Evolutionary conservation across 2,329 filamentous ascomycete species (phyloP).

Genomic region (Aspergillus arachidicola): DNA sequence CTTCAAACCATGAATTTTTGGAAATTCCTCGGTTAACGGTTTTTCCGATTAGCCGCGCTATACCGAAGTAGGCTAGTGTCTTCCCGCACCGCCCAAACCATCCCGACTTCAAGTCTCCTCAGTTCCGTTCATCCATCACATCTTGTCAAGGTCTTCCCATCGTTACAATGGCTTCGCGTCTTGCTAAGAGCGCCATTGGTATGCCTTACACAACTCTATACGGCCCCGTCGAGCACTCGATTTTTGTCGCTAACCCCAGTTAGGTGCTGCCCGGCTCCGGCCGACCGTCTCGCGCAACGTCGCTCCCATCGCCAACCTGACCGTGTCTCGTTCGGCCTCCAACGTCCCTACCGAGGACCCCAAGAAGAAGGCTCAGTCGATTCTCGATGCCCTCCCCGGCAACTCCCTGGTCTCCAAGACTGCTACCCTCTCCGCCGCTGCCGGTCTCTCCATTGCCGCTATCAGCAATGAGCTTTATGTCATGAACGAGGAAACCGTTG

Average conservation of each 20-base stretch:
- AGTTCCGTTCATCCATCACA: slow-evolving; percentile 42
- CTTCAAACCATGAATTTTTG: slow-evolving; percentile 28
- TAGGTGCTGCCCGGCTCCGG: slow-evolving; percentile 90
- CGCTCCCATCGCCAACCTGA: slow-evolving; percentile 72
- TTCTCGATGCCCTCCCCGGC: slow-evolving; percentile 90
- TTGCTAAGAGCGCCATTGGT: slow-evolving; percentile 95
- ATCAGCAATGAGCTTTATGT: slow-evolving; percentile 99
- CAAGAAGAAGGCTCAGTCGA: slow-evolving; percentile 94
- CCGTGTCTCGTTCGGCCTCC: slow-evolving; percentile 70
- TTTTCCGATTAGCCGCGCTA: slow-evolving; percentile 35
- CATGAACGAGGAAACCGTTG: slow-evolving; percentile 97
- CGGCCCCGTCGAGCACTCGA: slow-evolving; percentile 17
- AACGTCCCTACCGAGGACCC: slow-evolving; percentile 83
- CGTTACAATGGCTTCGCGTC: slow-evolving; percentile 93
- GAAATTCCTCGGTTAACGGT: slow-evolving; percentile 32
- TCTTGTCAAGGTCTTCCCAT: slow-evolving; percentile 58
- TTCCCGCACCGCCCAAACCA: slow-evolving; percentile 39
- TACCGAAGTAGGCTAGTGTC: slow-evolving; percentile 37
- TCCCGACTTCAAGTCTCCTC: slow-evolving; percentile 43
- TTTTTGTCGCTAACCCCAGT: slow-evolving; percentile 38
- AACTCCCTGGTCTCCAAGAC: slow-evolving; percentile 93
- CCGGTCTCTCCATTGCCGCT: slow-evolving; percentile 87
- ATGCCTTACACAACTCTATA: slow-evolving; percentile 52
- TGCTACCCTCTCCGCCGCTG: slow-evolving; percentile 90
- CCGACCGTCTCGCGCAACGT: slow-evolving; percentile 75